Base-by-base conservation (phyloP, 2,329 filamentous ascomycete genomes). In the Calonectria ilicicola region DNA sequence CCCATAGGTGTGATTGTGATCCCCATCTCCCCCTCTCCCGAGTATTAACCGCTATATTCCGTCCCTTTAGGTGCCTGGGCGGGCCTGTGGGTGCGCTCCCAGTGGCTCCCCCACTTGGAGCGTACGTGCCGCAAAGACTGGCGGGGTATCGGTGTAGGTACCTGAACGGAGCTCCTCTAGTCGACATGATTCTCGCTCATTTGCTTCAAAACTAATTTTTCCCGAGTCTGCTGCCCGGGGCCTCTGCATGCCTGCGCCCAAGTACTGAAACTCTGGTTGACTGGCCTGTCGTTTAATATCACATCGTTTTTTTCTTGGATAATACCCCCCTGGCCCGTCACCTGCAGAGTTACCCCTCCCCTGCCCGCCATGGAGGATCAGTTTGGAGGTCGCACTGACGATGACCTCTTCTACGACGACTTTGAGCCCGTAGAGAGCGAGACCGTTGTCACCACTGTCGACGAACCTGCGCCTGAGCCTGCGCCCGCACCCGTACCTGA, bases 351-450 rank as follows among this genome's bases (percentile, higher is more conserved):
- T 17, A 8, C 32, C 38, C 26, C 38, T 27, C 40, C 40, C 65
- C 49, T 62, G 63, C 69, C 64, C 69, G 69, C 49, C 74, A 91
- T 91, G 90, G 89, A 91, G 26, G 90, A 91, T 75, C 90, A 91
- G 78, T 91, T 91, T 76, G 87, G 88, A 72, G 90, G 89, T 60
- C 86, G 90, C 23, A 91, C 90, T 56, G 90, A 92, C 78, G 90
- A 92, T 76, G 90, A 91, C 79, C 86, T 92, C 72, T 92, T 92
- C 79, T 88, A 88, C 72, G 90, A 92, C 76, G 90, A 92, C 77
- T 91, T 91, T 71, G 90, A 91, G 80, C 89, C 89, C 9, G 86
- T 91, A 64, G 82, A 85, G 47, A 81, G 81, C 74, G 80, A 83
- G 56, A 70, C 81, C 6, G 76, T 84, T 26, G 74, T 82, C n/a